phyloP scores from a whole-genome alignment of 495 filamentous ascomycete genomes.

The Aspergillus sclerotioniger region DNA sequence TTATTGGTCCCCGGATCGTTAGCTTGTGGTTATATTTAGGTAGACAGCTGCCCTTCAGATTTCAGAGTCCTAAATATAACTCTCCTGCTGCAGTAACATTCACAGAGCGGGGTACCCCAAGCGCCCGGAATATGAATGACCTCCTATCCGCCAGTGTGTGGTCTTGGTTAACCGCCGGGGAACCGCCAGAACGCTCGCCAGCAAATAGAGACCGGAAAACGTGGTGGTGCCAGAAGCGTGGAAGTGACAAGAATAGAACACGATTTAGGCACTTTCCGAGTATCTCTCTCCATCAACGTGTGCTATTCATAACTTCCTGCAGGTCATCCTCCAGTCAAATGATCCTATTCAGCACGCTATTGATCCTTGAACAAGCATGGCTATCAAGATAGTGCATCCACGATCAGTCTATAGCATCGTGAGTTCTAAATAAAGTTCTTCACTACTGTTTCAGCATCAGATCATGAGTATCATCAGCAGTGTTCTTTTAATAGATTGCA shows the following conservation, averaged over 20 bases:
- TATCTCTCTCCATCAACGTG: not conserved
- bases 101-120: not conserved
- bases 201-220: not conserved
- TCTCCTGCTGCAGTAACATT: constrained; percentile 10
- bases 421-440: constrained; percentile 13
- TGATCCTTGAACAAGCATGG: not conserved
- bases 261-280: not conserved
- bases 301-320: not conserved
- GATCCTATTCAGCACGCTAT: not conserved
- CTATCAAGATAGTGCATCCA: not conserved
- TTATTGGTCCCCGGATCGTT: not conserved
- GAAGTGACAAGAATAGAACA: not conserved
- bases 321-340: not conserved
- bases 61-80: constrained; percentile 13
- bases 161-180: constrained; percentile 6
- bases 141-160: not conserved
- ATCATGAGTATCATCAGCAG: not conserved
- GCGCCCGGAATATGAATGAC: not conserved
- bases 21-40: constrained; percentile 8
- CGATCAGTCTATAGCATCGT: not conserved
- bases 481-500: constrained; percentile 15
- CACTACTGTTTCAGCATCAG: not conserved
- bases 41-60: constrained; percentile 3
- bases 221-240: not conserved
- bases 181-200: not conserved